Base-by-base conservation (phyloP, 768 basidiomycete genomes). In the Xerocomellus intermedius region DNA sequence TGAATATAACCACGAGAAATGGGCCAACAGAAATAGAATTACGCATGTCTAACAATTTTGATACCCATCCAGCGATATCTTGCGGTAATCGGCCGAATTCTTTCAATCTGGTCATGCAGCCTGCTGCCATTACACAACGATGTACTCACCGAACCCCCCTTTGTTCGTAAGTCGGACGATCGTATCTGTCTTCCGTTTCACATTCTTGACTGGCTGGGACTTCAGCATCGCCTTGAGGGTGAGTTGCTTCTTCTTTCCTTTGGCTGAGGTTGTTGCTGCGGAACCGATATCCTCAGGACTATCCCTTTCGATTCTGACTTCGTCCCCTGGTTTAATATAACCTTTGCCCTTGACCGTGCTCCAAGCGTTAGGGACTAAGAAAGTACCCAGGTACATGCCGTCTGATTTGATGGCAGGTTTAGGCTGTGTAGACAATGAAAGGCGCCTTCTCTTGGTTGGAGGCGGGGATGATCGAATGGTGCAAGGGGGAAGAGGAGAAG, bases 11-110 rank as follows among this genome's bases (percentile, higher is more conserved):
- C 33, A 9, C 12, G 12, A 36, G 42, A 26, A 62, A 48, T 2
- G 55, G 32, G 22, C 9, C 24, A 48, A 35, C 24, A 33, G 39
- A 43, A 48, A 54, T 8, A 24, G 5, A 51, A 36, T 41, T 56
- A 88, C 89, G 82, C 41, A 85, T 74, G 61, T 94, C 91, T 14
- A 93, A 73, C 3, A 94, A 73, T 57, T 79, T 85, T 19, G 87
- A 82, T 16, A 89, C 78, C 91, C 90, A 93, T 60, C 77, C 76
- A 5, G 88, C 82, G 24, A 81, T 75, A 36, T 87, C 84, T 52
- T 83, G 84, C 0, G 87, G 84, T 26, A 94, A 69, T 24, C 91
- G 77, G 10, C 89, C 91, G 60, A 94, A 88, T 63, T 92, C 91
- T 89, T 65, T 50, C 22, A 24, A 49, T 45, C 21, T 28, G n/a